phyloP scores from a whole-genome alignment of 768 basidiomycete genomes.

The Phanerochaete carnosa region DNA sequence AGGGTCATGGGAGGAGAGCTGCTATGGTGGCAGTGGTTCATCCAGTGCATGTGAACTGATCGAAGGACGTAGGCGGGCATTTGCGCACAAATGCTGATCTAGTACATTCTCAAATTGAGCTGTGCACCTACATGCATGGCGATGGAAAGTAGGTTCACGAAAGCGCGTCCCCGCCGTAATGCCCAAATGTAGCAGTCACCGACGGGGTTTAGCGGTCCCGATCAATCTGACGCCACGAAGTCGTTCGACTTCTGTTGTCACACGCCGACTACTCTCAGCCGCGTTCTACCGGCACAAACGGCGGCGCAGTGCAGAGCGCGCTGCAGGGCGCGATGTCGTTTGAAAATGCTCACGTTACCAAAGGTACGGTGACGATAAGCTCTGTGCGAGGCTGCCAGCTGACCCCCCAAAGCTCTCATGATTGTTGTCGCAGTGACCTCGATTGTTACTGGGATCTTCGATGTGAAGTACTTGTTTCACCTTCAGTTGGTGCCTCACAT shows the following conservation, averaged over 20 bases:
- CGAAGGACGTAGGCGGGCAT: too few species aligned
- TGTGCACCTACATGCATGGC: too few species aligned
- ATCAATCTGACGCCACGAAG: background rate
- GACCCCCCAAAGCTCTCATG: constrained; percentile 64
- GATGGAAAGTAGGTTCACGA: too few species aligned
- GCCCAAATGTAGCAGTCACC: background rate
- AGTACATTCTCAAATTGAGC: too few species aligned
- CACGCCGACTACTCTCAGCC: background rate
- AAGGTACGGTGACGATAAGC: constrained; percentile 46
- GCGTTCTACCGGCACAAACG: background rate
- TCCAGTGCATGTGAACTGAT: too few species aligned
- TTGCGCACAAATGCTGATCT: too few species aligned
- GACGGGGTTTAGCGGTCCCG: background rate
- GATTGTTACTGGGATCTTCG: constrained; percentile 73
- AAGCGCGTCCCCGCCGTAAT: too few species aligned
- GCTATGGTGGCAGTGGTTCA: background rate
- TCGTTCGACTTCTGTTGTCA: background rate
- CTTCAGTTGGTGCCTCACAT: constrained; percentile 88
- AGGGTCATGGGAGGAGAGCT: background rate
- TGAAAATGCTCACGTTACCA: constrained; percentile 79
- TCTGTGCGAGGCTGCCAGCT: background rate
- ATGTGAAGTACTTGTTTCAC: constrained; percentile 86
- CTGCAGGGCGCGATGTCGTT: constrained; percentile 57
- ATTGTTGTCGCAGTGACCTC: constrained; percentile 66
- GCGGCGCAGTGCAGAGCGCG: background rate